Evolutionary conservation across 164 flowering plant genomes (phyloP), one percentile per base, ranked within the genome.

Genomic region (Stephania yunnanensis): DNA sequence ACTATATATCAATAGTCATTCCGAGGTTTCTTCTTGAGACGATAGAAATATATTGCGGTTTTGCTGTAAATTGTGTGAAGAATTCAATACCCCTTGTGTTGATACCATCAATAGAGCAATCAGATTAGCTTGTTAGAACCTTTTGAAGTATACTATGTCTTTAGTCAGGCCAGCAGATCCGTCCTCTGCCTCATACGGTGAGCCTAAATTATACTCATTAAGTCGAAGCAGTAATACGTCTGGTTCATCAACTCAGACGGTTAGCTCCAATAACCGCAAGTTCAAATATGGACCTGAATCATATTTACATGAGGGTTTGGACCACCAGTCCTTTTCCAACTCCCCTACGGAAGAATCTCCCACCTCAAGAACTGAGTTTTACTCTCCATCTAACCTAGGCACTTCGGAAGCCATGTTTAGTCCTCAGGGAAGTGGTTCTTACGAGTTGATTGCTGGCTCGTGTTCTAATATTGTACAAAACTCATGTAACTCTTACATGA

Each of bases 121-220:
- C 22, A 46, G n/a, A 5, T 44, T 55, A 25, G 48, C 36, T 66
- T 13, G 25, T 17, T 58, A 70, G 29, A 25, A 1, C 29, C 3
- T 15, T 6, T 71, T 30, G n/a, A 50, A 29, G 52, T 11, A 50
- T 42, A 73, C 65, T 75, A 85, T 87, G 89, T 85, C 90, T 70
- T 81, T 90, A 71, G 86, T 87, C 70, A 81, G 90, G 78, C 74
- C 89, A 53, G 76, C 84, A 68, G 93, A 89, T 75, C 78, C 86
- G 70, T 81, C 97, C 64, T 77, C 87, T 20, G 63, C 84, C 20
- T 58, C 89, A 20, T 88, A 86, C 71, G 78, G 83, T 66, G 86
- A 81, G 65, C 72, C 81, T 22, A 84, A 85, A 78, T 84, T 85
- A 63, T 87, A 85, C 70, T 44, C 85, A 0, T 73, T 83, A 15